phyloP scores from a whole-genome alignment of 129 eudicot genomes.

The Ambrosia trifida region DNA sequence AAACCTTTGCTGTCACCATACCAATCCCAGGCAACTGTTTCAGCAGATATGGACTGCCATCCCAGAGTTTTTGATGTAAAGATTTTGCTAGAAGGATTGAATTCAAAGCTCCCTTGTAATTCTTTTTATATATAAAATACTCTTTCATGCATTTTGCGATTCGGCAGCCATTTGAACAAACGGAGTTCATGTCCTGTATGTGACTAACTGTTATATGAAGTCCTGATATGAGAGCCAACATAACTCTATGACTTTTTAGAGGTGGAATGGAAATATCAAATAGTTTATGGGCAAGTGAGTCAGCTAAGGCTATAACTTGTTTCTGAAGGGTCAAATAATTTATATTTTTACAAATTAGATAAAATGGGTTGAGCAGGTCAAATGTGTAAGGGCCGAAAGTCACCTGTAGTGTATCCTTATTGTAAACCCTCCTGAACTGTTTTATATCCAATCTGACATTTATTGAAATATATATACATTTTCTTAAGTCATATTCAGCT shows the following conservation, averaged over 20 bases:
- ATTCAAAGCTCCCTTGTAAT: slow-evolving; percentile 80
- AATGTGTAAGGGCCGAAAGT: not conserved
- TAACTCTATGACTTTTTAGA: slow-evolving; percentile 9
- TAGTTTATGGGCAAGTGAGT: not conserved
- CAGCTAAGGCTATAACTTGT: not conserved
- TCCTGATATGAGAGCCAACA: slow-evolving; percentile 10
- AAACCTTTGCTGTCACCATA: slow-evolving; percentile 98
- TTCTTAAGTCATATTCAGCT: not conserved
- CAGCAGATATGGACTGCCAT: slow-evolving; percentile 90
- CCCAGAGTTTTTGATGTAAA: slow-evolving; percentile 94
- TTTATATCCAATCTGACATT: not conserved
- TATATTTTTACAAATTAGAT: not conserved
- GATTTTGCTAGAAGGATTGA: slow-evolving; percentile 82
- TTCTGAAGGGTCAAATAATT: not conserved
- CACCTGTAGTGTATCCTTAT: not conserved
- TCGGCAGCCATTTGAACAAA: slow-evolving; percentile 92
- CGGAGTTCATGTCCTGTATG: slow-evolving; percentile 73
- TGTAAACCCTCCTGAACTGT: not conserved
- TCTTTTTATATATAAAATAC: slow-evolving; percentile 71
- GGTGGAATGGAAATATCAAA: slow-evolving; percentile 5
- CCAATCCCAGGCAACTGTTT: slow-evolving; percentile 99
- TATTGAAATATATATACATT: not conserved
- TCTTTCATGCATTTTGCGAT: slow-evolving; percentile 98
- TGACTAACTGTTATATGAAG: slow-evolving; percentile 20
- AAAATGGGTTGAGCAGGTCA: slow-evolving; percentile 1